phyloP scores from a whole-genome alignment of 176 grass and related monocot genomes.

The Luzula sylvatica region DNA sequence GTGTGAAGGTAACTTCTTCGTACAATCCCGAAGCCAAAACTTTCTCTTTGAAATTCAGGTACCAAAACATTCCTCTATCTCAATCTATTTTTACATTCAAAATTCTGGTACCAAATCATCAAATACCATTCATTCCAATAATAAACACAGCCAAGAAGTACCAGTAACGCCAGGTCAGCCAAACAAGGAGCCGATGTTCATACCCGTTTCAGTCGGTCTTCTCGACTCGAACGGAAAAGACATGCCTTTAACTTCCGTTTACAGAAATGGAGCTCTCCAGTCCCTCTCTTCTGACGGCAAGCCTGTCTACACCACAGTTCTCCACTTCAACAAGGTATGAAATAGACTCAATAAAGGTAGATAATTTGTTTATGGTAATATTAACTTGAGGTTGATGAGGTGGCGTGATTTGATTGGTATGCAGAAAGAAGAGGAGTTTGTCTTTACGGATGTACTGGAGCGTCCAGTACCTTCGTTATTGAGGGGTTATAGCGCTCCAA shows the following conservation, averaged over 20 bases:
- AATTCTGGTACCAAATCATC: background rate
- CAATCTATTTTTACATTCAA: background rate
- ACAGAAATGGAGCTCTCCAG: constrained; percentile 42
- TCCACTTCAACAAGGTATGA: constrained; percentile 65
- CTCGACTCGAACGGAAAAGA: constrained; percentile 86
- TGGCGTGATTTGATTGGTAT: constrained; percentile 29
- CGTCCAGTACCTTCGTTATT: constrained; percentile 71
- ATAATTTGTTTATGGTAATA: background rate
- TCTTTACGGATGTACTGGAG: constrained; percentile 53
- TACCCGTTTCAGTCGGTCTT: constrained; percentile 77
- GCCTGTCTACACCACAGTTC: constrained; percentile 46
- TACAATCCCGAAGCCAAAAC: constrained; percentile 54
- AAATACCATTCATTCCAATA: constrained; percentile 1
- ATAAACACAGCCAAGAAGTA: constrained; percentile 64
- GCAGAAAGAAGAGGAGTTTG: constrained; percentile 65
- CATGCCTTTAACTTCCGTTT: constrained; percentile 64
- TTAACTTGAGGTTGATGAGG: background rate
- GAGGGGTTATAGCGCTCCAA: constrained; percentile 64
- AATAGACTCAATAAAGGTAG: no score
- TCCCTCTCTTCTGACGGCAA: constrained; percentile 36
- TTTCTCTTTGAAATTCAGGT: constrained; percentile 88
- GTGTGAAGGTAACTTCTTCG: constrained; percentile 56
- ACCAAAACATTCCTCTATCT: no score
- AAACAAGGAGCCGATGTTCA: constrained; percentile 82
- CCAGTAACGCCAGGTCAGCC: constrained; percentile 70